These are phyloP conservation scores for Alternaria novae-zelandiae DNA, from an alignment of 2,329 filamentous ascomycete genomes.

Conservation along the genomic window DNA sequence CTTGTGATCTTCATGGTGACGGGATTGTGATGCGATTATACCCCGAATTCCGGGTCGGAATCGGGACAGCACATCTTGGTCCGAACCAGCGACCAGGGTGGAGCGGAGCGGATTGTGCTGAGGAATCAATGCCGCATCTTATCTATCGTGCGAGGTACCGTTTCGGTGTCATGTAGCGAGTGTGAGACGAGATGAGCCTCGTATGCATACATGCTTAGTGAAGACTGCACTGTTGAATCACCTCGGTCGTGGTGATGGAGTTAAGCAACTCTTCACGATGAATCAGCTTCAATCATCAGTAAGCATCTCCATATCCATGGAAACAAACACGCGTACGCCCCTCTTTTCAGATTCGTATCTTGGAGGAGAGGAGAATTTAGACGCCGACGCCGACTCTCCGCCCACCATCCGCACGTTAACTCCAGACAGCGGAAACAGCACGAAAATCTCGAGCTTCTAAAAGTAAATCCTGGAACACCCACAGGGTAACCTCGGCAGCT, in stretches of 20 bases:
- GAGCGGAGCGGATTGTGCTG: slow-evolving; percentile 1
- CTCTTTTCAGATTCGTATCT: not conserved
- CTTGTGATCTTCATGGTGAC: not conserved
- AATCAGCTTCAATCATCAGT: not conserved
- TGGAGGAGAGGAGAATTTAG: not conserved
- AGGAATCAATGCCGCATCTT: not conserved
- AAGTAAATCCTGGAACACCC: not conserved
- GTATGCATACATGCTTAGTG: not conserved
- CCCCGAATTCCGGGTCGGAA: not conserved
- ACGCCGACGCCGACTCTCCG: not conserved
- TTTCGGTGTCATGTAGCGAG: not conserved
- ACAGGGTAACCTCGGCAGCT: slow-evolving; percentile 6
- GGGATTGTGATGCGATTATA: not conserved
- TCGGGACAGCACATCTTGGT: not conserved
- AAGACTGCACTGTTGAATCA: not conserved
- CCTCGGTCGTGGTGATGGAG: not conserved
- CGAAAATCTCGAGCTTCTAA: not conserved
- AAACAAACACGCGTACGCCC: not conserved
- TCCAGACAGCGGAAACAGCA: not conserved
- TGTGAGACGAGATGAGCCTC: not conserved
- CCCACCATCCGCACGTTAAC: not conserved
- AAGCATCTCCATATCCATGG: not conserved
- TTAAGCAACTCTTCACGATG: not conserved
- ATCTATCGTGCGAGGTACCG: not conserved
- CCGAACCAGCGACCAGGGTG: not conserved